These are phyloP conservation scores for Lachnellula subtilissima DNA, from an alignment of 2,329 filamentous ascomycete species.

Conservation along the genomic window DNA sequence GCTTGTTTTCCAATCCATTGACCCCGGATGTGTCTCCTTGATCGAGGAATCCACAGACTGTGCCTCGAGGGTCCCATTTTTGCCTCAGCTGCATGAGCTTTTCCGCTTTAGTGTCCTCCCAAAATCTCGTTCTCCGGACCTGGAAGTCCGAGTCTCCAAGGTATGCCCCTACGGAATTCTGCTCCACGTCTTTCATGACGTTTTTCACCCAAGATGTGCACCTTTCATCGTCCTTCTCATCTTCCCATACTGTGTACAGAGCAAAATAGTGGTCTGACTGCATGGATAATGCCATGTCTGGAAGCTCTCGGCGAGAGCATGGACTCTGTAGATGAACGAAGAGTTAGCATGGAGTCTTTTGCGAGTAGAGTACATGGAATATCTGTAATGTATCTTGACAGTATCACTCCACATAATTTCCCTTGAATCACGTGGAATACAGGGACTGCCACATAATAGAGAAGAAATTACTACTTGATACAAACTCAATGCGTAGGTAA, in stretches of 20 bases:
- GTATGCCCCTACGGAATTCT: constrained; percentile 44
- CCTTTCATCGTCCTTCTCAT: constrained; percentile 39
- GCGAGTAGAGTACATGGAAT: too few species aligned
- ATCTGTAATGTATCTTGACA: too few species aligned
- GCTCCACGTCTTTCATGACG: constrained; percentile 37
- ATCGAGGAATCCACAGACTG: constrained; percentile 43
- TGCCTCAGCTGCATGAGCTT: constrained; percentile 40
- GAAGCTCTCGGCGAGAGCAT: constrained; percentile 36
- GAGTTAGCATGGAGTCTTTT: too few species aligned
- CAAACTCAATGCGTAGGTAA: too few species aligned
- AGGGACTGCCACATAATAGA: too few species aligned
- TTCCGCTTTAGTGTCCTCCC: constrained; percentile 39
- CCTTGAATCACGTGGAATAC: too few species aligned
- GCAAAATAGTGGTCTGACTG: constrained; percentile 54
- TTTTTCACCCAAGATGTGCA: constrained; percentile 42
- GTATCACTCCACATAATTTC: too few species aligned
- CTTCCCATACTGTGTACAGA: constrained; percentile 47
- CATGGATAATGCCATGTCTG: constrained; percentile 51
- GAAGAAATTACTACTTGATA: too few species aligned
- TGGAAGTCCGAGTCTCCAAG: constrained; percentile 52
- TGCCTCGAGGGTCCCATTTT: constrained; percentile 41
- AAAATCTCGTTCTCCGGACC: constrained; percentile 42
- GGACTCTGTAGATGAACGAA: constrained; percentile 30
- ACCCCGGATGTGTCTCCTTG: constrained; percentile 38
- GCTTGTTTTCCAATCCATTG: constrained; percentile 38